Conservation (phyloP, 1,139 yeast genomes). For the Blastobotrys arbuscula region DNA sequence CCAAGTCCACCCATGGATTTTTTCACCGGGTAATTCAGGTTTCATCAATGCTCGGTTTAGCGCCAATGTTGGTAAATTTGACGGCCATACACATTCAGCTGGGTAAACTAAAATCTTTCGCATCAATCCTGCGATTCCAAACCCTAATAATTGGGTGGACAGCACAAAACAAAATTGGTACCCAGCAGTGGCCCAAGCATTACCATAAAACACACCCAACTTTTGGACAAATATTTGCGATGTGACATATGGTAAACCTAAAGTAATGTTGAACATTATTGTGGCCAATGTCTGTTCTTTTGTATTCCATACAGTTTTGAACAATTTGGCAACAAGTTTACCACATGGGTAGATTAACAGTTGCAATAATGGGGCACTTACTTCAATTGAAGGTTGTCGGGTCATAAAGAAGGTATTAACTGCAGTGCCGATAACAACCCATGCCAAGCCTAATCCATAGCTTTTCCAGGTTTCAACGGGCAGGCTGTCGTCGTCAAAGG, state of each 20-base stretch:
- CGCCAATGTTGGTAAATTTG: constrained; percentile 48
- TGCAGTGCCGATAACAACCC: constrained; percentile 53
- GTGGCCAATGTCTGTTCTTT: constrained; percentile 68
- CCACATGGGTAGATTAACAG: constrained; percentile 48
- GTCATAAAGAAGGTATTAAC: constrained; percentile 52
- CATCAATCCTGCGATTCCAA: constrained; percentile 57
- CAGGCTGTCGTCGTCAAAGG: constrained; percentile 23
- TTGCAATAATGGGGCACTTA: constrained; percentile 47
- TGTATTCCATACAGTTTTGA: constrained; percentile 53
- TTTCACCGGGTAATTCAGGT: background rate
- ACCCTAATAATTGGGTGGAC: constrained; percentile 53
- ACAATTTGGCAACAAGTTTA: constrained; percentile 15
- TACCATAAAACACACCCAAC: constrained; percentile 37
- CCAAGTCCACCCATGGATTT: constrained; percentile 42
- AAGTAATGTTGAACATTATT: constrained; percentile 39
- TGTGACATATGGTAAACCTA: constrained; percentile 37
- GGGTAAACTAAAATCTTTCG: constrained; percentile 55
- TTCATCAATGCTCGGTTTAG: constrained; percentile 43
- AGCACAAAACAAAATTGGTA: constrained; percentile 46
- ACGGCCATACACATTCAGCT: constrained; percentile 51
- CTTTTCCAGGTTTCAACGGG: constrained; percentile 52
- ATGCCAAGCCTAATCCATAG: constrained; percentile 47
- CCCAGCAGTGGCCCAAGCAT: constrained; percentile 43
- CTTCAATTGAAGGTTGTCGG: constrained; percentile 45
- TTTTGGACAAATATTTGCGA: constrained; percentile 38